Conservation (phyloP, 805 yeast species). For the Naumovozyma castellii region DNA sequence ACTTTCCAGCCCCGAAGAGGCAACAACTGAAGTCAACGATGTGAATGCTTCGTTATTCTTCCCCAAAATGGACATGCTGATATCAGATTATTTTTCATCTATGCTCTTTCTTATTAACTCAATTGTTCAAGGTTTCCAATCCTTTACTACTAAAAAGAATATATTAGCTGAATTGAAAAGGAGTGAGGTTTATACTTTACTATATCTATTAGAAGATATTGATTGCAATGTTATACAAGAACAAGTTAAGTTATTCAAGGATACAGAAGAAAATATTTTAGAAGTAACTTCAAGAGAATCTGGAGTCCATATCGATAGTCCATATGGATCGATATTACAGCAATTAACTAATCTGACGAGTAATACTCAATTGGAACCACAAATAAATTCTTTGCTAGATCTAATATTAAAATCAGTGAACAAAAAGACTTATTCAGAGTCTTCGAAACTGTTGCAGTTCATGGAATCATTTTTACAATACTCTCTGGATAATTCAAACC, state of each 20-base stretch:
- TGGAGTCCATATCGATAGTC: constrained; percentile 10
- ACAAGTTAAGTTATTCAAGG: constrained; percentile 48
- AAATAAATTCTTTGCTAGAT: constrained; percentile 45
- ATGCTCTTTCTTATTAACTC: constrained; percentile 65
- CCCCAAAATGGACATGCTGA: constrained; percentile 12
- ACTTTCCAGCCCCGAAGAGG: constrained; percentile 3
- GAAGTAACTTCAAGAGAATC: constrained; percentile 29
- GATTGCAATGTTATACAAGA: constrained; percentile 52
- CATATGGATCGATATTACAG: constrained; percentile 18
- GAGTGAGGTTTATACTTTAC: constrained; percentile 45
- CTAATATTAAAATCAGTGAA: constrained; percentile 44
- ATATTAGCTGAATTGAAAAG: constrained; percentile 51
- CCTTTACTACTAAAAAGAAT: constrained; percentile 36
- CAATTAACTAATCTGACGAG: constrained; percentile 14
- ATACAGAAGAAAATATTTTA: constrained; percentile 30
- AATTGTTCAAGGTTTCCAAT: constrained; percentile 38
- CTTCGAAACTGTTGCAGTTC: constrained; percentile 37
- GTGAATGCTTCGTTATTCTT: constrained; percentile 5
- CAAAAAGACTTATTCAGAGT: constrained; percentile 41
- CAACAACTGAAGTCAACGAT: neutral
- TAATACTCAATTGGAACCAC: constrained; percentile 63
- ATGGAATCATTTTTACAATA: constrained; percentile 52
- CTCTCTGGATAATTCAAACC: constrained; percentile 48
- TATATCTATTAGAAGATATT: constrained; percentile 43
- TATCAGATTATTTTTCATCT: constrained; percentile 53